Conservation (phyloP, 2,329 filamentous ascomycete genomes). For the Proliferodiscus dingleyae region DNA sequence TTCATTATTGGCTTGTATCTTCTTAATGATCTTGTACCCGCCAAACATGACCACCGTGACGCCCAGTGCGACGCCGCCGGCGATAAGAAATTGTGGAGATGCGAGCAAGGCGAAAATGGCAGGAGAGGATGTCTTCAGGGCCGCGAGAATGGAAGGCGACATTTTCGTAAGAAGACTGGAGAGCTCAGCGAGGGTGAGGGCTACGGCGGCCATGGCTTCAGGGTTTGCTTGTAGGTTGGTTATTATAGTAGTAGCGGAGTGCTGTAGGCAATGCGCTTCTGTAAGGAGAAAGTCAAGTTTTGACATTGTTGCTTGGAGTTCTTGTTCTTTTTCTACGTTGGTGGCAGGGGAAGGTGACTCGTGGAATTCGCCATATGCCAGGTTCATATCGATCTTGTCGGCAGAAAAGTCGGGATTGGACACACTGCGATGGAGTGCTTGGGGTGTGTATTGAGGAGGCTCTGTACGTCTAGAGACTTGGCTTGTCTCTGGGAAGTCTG, state of each 20-base stretch:
- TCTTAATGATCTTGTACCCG: constrained; percentile 96
- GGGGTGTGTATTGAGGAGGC: constrained; percentile 20
- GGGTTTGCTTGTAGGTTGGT: constrained; percentile 75
- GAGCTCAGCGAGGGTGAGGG: constrained; percentile 86
- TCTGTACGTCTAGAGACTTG: constrained; percentile 12
- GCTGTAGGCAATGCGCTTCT: constrained; percentile 83
- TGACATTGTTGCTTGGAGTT: constrained; percentile 63
- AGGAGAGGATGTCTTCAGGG: constrained; percentile 76
- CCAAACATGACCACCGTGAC: constrained; percentile 95
- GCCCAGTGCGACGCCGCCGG: constrained; percentile 80
- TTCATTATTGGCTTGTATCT: constrained; percentile 51
- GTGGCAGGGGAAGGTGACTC: constrained; percentile 38
- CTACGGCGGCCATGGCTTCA: constrained; percentile 89
- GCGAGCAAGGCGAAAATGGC: constrained; percentile 81
- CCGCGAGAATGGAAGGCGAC: constrained; percentile 70
- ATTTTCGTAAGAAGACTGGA: constrained; percentile 77
- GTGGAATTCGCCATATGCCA: constrained; percentile 78
- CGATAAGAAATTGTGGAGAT: constrained; percentile 91
- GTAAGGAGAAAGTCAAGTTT: constrained; percentile 74
- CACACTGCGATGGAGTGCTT: constrained; percentile 16
- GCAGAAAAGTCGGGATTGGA: constrained; percentile 28
- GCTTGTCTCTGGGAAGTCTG: constrained; percentile 19
- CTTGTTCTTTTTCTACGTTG: constrained; percentile 44
- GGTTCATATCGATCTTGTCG: constrained; percentile 73
- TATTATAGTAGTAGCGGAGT: constrained; percentile 79